Evolutionary conservation across 352 stramenopile genomes (phyloP).

Genomic region (Hyaloperonospora brassicae): DNA sequence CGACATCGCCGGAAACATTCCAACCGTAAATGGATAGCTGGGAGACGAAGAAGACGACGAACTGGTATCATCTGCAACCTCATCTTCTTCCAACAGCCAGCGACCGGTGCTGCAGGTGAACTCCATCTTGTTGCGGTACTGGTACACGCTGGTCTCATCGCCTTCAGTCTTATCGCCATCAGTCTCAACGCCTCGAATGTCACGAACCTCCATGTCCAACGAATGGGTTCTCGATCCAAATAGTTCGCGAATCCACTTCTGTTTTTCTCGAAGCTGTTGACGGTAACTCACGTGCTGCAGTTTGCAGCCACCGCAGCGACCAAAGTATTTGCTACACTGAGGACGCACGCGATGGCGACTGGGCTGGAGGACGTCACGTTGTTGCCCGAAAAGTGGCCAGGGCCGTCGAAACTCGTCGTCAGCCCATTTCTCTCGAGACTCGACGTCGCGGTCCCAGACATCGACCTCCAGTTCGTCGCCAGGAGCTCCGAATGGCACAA

Average conservation of each 20-base stretch:
- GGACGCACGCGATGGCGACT: conserved; percentile 34
- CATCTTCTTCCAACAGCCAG: conserved; percentile 51
- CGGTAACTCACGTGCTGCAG: conserved; percentile 55
- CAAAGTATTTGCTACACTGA: conserved; percentile 53
- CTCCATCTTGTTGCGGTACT: conserved; percentile 82
- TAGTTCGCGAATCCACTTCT: conserved; percentile 36
- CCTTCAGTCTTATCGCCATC: neutral
- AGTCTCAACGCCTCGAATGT: conserved; percentile 32
- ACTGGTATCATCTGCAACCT: conserved; percentile 5
- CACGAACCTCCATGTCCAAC: conserved; percentile 27
- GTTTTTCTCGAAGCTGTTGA: conserved; percentile 56
- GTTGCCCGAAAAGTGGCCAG: conserved; percentile 37
- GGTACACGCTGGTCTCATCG: conserved; percentile 13
- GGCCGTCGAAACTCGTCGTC: conserved; percentile 6
- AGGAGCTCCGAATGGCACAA: conserved; percentile 47
- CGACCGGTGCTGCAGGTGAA: conserved; percentile 74
- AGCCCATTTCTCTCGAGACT: conserved; percentile 18
- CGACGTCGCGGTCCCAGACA: conserved; percentile 49
- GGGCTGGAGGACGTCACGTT: conserved; percentile 16
- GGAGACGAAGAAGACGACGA: neutral
- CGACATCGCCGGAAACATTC: conserved; percentile 54
- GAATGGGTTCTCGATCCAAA: conserved; percentile 26
- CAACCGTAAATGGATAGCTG: conserved; percentile 47
- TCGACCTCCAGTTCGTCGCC: conserved; percentile 39
- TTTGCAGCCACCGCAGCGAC: conserved; percentile 57